phyloP scores from a whole-genome alignment of 1,139 yeast genomes.

The Yamadazyma mexicana region DNA sequence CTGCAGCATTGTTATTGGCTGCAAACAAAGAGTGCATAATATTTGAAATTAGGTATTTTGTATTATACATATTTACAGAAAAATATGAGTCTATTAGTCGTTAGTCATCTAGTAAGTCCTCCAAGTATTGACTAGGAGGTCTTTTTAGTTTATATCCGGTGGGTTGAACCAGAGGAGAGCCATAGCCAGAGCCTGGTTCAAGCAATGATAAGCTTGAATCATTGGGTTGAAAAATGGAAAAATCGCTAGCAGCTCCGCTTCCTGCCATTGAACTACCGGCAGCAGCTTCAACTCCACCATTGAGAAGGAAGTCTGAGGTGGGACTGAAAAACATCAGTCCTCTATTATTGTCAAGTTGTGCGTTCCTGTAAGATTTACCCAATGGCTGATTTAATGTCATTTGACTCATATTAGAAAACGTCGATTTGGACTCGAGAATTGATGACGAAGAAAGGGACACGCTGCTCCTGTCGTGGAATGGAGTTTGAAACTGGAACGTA shows the following conservation, averaged over 20 bases:
- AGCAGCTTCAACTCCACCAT: background rate
- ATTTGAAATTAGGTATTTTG: no score
- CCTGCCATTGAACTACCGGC: background rate
- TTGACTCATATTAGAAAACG: conserved; percentile 14
- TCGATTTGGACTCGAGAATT: conserved; percentile 14
- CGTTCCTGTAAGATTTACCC: conserved; percentile 26
- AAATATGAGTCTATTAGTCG: background rate
- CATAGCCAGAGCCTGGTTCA: conserved; percentile 3
- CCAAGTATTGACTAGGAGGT: conserved; percentile 35
- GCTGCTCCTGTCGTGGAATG: conserved; percentile 5
- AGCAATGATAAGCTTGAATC: conserved; percentile 7
- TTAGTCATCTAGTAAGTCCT: conserved; percentile 22
- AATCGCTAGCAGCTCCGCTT: background rate
- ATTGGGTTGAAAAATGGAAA: conserved; percentile 1
- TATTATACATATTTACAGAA: conserved; percentile 1
- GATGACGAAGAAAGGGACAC: conserved; percentile 26
- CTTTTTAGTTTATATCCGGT: conserved; percentile 13
- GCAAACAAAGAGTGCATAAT: background rate
- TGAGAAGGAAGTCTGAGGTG: conserved; percentile 12
- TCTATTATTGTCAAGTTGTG: conserved; percentile 18
- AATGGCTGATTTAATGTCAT: conserved; percentile 16
- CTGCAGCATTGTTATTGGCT: no score
- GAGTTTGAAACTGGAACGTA: conserved; percentile 9
- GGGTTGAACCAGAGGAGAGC: background rate
- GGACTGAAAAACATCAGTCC: conserved; percentile 42